Conservation (phyloP, 345 rosid genomes). For the Lumnitzera littorea region DNA sequence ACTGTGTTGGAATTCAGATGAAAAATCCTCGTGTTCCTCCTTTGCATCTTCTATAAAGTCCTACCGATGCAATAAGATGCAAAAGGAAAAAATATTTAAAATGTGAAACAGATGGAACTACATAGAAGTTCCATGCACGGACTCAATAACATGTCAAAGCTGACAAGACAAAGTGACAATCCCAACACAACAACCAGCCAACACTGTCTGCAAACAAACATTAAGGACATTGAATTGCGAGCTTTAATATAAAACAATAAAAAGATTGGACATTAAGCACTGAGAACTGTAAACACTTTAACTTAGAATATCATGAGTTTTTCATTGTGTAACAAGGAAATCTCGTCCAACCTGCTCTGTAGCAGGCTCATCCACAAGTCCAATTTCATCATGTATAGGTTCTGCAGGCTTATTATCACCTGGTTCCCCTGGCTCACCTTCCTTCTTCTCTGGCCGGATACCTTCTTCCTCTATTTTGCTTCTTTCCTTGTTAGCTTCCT, state of each 20-base stretch:
- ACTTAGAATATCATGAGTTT: too few species aligned
- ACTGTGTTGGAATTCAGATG: constrained; percentile 25
- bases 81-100: neutral
- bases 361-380: constrained; percentile 42
- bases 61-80: neutral
- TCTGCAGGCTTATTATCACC: constrained; percentile 26
- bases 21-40: constrained; percentile 20
- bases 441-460: constrained; percentile 22
- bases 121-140: too few species aligned
- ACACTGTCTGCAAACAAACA: too few species aligned
- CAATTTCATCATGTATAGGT: constrained; percentile 31
- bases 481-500: constrained; percentile 35
- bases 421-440: constrained; percentile 17
- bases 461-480: constrained; percentile 29
- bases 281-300: too few species aligned
- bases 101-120: too few species aligned
- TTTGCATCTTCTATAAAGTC: constrained; percentile 9
- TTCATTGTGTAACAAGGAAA: neutral
- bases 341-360: constrained; percentile 46
- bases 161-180: too few species aligned
- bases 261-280: too few species aligned
- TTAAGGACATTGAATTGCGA: too few species aligned
- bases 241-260: too few species aligned
- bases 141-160: too few species aligned
- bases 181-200: too few species aligned